Percentiles rank a stretch among this genome's conserved stretches.
phyloP scores from a whole-genome alignment of 331 rosid genomes.

The Malus hybrid region DNA sequence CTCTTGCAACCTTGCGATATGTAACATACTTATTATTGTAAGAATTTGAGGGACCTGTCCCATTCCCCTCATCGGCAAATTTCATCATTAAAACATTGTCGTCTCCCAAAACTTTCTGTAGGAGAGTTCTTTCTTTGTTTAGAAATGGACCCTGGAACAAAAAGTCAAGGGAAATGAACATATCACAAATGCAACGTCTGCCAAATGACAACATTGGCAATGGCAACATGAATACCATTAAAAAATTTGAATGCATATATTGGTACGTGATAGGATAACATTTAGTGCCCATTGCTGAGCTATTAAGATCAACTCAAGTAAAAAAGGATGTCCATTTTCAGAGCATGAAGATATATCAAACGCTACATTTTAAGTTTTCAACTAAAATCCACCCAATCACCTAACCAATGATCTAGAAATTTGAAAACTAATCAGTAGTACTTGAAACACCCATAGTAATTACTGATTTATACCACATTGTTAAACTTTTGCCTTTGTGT shows the following conservation, averaged over 20 bases:
- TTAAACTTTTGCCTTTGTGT: too few species aligned
- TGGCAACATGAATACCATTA: neutral
- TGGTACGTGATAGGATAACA: neutral
- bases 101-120: slow-evolving; percentile 59
- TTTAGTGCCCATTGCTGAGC: neutral
- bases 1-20: slow-evolving; percentile 41
- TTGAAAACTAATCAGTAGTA: too few species aligned
- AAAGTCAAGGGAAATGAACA: neutral
- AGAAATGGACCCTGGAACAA: slow-evolving; percentile 55
- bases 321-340: neutral
- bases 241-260: neutral
- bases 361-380: too few species aligned
- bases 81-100: slow-evolving; percentile 58
- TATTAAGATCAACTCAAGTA: neutral
- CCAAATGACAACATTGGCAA: neutral
- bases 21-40: slow-evolving; percentile 2
- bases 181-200: neutral
- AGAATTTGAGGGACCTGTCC: neutral
- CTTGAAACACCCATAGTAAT: too few species aligned
- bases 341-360: too few species aligned
- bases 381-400: too few species aligned
- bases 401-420: too few species aligned
- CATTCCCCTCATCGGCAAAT: slow-evolving; percentile 27
- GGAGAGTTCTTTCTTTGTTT: slow-evolving; percentile 33
- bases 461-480: too few species aligned